Base-by-base conservation (phyloP, 2,329 filamentous ascomycete genomes). In the Capronia epimyces region DNA sequence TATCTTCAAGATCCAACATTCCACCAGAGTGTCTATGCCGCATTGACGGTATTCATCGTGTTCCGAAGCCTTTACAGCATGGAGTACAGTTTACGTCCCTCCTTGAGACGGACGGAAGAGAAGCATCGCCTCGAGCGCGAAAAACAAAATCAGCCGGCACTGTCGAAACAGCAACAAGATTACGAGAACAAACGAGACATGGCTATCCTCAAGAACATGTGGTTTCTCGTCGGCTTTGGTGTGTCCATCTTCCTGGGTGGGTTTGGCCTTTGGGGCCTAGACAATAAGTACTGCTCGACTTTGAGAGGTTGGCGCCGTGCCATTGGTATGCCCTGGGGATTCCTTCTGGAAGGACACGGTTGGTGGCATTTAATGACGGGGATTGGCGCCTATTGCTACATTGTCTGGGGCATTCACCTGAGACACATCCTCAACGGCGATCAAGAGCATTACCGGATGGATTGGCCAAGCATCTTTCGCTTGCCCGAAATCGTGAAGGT, bases 351-450 rank as follows among this genome's bases (percentile, higher is more conserved):
- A 63, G 82, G 82, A 1, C 83, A 87, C 66, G 83, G 83, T 8
- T 86, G 83, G 82, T 86, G 83, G 83, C 87, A 91, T 69, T 64
- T 91, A 31, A 83, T 91, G 77, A 93, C 88, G 0, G 87, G 87
- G 10, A 73, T 84, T 29, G 88, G 88, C 65, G 87, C 87, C 13
- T 94, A 94, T 67, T 86, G 84, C 64, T 89, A 91, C 65, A 88
- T 94, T 60, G 74, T 82, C 12, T 94, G 88, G 87, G 84, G 87
- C 12, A 82, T 90, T 21, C 91, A 87, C 84, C 75, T 93, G 15
- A 80, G 87, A 34, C 82, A 85, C 56, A 89, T 86, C 61, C 71
- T 93, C 43, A 87, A 89, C 55, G 80, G 82, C 2, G 76, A 76
- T 40, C 85, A 88, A 62, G 79, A 86, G 36, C 80, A 89, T 63